Evolutionary conservation across 2,329 filamentous ascomycete species (phyloP).

Genomic region (Rhinocladiella similis): DNA sequence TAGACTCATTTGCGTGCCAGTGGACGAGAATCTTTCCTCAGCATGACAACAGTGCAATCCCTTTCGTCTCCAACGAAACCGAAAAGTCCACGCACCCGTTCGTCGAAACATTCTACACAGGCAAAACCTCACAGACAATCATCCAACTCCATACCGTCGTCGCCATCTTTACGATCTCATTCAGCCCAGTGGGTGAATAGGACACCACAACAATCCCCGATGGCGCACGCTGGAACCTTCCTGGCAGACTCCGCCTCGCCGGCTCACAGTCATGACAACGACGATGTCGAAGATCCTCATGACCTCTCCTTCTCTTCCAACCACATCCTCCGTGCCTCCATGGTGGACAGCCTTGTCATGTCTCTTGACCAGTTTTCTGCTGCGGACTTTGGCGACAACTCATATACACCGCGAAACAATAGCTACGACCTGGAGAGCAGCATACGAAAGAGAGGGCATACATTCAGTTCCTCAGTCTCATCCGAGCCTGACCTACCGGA

Average conservation of each 20-base stretch:
- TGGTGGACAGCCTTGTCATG: slow-evolving; percentile 93
- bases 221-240: slow-evolving; percentile 19
- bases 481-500: slow-evolving; percentile 52
- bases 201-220: slow-evolving; percentile 2
- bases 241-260: slow-evolving; percentile 17
- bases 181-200: slow-evolving; percentile 6
- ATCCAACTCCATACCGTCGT: slow-evolving; percentile 8
- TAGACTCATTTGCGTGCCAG: not conserved
- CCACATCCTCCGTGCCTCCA: slow-evolving; percentile 79
- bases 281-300: slow-evolving; percentile 65
- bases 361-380: slow-evolving; percentile 81
- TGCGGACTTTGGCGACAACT: slow-evolving; percentile 30
- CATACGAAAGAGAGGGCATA: slow-evolving; percentile 56
- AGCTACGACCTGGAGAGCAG: slow-evolving; percentile 29
- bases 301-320: slow-evolving; percentile 78
- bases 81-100: slow-evolving; percentile 11
- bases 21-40: not conserved
- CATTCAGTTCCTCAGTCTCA: slow-evolving; percentile 60
- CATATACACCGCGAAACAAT: slow-evolving; percentile 19
- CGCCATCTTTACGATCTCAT: slow-evolving; percentile 6
- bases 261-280: slow-evolving; percentile 16
- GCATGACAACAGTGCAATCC: slow-evolving; percentile 4
- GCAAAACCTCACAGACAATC: slow-evolving; percentile 1
- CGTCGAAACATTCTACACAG: slow-evolving; percentile 2
- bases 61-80: slow-evolving; percentile 13